Percentiles rank a stretch among this genome's conserved stretches.
Conservation (phyloP, 768 basidiomycete species). For the Macrocybe gigantea region DNA sequence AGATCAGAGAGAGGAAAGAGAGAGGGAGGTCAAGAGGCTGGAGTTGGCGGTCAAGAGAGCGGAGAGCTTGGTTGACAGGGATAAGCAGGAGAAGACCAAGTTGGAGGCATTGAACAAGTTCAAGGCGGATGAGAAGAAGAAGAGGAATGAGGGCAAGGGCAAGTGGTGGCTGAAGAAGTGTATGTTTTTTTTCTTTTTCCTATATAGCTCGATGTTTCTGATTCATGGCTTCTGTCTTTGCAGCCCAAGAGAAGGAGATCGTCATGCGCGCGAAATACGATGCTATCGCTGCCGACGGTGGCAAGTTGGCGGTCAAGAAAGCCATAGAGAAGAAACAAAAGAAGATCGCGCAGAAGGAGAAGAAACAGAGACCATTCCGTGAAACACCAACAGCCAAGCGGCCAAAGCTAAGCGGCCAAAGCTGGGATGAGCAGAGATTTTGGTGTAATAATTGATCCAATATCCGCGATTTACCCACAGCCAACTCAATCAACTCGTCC, state of each 20-base stretch:
- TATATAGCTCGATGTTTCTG: constrained; percentile 4
- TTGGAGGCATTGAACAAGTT: constrained; percentile 53
- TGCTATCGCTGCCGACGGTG: constrained; percentile 69
- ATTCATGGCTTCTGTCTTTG: constrained; percentile 5
- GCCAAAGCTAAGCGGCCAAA: no score
- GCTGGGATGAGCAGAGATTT: no score
- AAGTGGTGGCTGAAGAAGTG: constrained; percentile 84
- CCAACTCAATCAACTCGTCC: no score
- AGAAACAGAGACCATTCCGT: constrained; percentile 68
- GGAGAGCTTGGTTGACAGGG: constrained; percentile 73
- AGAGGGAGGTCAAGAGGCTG: constrained; percentile 62
- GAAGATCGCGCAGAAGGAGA: constrained; percentile 86
- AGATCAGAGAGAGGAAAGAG: constrained; percentile 52
- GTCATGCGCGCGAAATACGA: constrained; percentile 74
- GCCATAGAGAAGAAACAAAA: constrained; percentile 86
- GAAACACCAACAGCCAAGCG: no score
- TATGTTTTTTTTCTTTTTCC: constrained; percentile 26
- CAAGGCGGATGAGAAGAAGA: constrained; percentile 57
- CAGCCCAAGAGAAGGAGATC: constrained; percentile 76
- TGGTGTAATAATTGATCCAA: no score
- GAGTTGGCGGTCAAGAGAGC: constrained; percentile 71
- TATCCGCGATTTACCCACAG: no score
- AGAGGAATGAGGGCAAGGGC: constrained; percentile 70
- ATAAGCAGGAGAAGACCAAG: constrained; percentile 65
- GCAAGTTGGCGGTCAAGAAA: constrained; percentile 77